Evolutionary conservation across 345 rosid genomes (phyloP).

Genomic region (Syzygium grande): DNA sequence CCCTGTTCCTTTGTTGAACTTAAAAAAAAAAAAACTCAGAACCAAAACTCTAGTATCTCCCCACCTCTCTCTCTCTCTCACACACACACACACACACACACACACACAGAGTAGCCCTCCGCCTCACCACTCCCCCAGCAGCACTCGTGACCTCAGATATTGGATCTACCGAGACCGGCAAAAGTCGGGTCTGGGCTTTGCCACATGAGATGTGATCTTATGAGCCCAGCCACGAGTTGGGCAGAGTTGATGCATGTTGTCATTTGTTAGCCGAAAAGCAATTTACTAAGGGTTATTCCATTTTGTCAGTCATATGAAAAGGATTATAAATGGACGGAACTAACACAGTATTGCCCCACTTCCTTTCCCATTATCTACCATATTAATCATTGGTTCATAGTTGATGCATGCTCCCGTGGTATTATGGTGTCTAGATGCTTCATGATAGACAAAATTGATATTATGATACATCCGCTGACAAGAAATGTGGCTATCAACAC

Average conservation of each 20-base stretch:
- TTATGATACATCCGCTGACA: neutral
- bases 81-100: too few species aligned
- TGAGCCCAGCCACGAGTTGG: too few species aligned
- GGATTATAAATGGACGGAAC: neutral
- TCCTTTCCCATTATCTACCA: neutral
- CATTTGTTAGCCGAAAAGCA: neutral
- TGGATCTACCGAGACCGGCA: too few species aligned
- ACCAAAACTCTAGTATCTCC: too few species aligned
- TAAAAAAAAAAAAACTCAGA: too few species aligned
- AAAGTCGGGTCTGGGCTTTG: too few species aligned
- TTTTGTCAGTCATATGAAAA: neutral
- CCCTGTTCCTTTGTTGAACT: too few species aligned
- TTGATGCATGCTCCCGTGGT: neutral
- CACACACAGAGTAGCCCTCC: too few species aligned
- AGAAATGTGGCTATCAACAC: neutral
- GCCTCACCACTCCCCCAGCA: too few species aligned
- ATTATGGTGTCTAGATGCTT: neutral
- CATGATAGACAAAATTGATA: neutral
- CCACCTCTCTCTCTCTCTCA: too few species aligned
- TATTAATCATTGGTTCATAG: neutral
- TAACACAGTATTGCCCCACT: neutral
- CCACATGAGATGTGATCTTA: too few species aligned
- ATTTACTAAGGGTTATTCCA: neutral
- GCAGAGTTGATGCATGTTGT: neutral
- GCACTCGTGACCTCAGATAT: too few species aligned